Base-by-base conservation (phyloP, 306 rosid genomes). In the Prunus mongolica region DNA sequence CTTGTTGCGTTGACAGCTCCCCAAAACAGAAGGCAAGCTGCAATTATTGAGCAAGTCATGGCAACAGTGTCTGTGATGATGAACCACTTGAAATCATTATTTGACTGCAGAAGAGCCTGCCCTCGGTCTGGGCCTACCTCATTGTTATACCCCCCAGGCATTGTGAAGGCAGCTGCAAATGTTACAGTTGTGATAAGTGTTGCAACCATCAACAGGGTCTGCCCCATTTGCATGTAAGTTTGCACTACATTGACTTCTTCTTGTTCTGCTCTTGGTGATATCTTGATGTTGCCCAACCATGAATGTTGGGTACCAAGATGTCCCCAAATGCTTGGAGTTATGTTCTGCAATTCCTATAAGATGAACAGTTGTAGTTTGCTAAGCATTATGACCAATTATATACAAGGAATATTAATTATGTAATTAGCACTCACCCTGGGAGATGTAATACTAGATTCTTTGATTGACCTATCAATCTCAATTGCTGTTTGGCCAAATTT, bases 161-260 rank as follows among this genome's bases (percentile, higher is more conserved):
- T 69, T 69, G 73, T 69, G 73, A 69, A 69, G 0, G 60, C 58
- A 2, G 60, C 73, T 69, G 60, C 10, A 69, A 69, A 69, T 49
- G 73, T 69, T 6, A 69, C 34, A 7, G 58, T 69, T 47, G 58
- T 20, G 14, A 69, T 49, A 3, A 69, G 73, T 14, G 73, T 47
- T 11, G 60, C 60, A 49, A 69, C 73, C 73, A 46, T 25, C 18
- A 69, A 16, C 25, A 69, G 73, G 58, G 60, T 49, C 58, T 69
- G 73, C 2, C 73, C 73, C 41, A 49, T 69, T 49, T 25, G 9
- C 58, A 9, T 30, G 55, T 13, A 22, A 3, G 22, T 24, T 52
- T 49, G 57, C 14, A 32, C 7, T 6, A 7, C 32, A 12, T 6
- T 49, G 38, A 60, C 38, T 49, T 49, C 44, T 69, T 27, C 58